phyloP scores from a whole-genome alignment of 2,329 filamentous ascomycete genomes.

The Phialemoniopsis sp. region DNA sequence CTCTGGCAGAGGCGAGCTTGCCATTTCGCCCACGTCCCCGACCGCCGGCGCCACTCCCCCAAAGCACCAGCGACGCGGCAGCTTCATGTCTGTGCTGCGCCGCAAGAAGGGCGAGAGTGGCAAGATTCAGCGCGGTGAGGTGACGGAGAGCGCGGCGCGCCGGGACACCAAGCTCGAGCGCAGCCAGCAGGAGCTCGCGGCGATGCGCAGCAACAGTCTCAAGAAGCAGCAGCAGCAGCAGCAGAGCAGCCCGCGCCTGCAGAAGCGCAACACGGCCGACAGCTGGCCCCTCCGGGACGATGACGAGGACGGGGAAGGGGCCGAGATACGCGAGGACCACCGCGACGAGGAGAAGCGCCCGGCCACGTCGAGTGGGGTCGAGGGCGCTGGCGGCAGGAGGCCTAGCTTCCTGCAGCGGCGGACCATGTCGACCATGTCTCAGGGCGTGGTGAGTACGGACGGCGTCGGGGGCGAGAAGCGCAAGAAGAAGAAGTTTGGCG shows the following conservation, averaged over 20 bases:
- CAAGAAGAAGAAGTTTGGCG: slow-evolving; percentile 65
- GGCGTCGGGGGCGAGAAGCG: slow-evolving; percentile 11
- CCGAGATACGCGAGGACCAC: slow-evolving; percentile 19
- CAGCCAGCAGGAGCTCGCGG: slow-evolving; percentile 46
- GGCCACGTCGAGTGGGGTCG: slow-evolving; percentile 5
- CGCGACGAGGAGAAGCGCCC: slow-evolving; percentile 19
- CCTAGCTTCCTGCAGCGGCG: slow-evolving; percentile 27
- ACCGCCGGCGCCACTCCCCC: slow-evolving; percentile 10
- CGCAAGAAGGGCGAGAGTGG: slow-evolving; percentile 55
- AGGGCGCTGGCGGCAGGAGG: slow-evolving; percentile 9
- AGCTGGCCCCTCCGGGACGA: slow-evolving; percentile 44
- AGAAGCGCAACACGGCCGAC: slow-evolving; percentile 37
- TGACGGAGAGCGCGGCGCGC: slow-evolving; percentile 53
- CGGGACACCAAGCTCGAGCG: slow-evolving; percentile 61
- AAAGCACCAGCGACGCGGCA: slow-evolving; percentile 29
- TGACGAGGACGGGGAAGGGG: slow-evolving; percentile 17
- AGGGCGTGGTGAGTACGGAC: slow-evolving; percentile 1
- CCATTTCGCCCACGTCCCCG: slow-evolving; percentile 13
- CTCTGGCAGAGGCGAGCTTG: slow-evolving; percentile 33
- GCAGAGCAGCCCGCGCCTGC: slow-evolving; percentile 33
- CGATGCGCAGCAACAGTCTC: slow-evolving; percentile 31
- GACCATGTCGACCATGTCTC: slow-evolving; percentile 22
- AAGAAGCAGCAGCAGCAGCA: slow-evolving; percentile 7
- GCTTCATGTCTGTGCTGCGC: slow-evolving; percentile 57
- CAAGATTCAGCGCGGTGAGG: slow-evolving; percentile 49